Evolutionary conservation across 2,329 filamentous ascomycete species (phyloP).

Genomic region (Cercospora sojina): DNA sequence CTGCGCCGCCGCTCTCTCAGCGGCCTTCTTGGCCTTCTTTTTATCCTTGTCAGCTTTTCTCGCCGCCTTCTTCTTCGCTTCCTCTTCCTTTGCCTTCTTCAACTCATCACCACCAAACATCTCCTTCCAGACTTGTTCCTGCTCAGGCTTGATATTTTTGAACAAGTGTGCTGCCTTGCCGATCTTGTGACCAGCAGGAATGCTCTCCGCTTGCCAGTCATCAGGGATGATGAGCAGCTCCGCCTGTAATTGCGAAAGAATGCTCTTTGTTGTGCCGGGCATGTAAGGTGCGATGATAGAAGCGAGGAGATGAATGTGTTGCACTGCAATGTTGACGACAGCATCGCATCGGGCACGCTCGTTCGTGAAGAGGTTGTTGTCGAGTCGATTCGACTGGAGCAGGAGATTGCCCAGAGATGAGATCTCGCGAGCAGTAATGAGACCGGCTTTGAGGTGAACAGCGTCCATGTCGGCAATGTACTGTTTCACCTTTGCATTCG

Average conservation of each 20-base stretch:
- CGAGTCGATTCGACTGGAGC: conserved; percentile 60
- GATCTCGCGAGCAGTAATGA: conserved; percentile 65
- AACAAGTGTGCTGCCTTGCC: conserved; percentile 80
- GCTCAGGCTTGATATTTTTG: conserved; percentile 75
- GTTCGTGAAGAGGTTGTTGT: conserved; percentile 60
- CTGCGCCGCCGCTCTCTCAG: conserved; percentile 61
- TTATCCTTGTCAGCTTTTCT: conserved; percentile 68
- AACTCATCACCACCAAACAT: conserved; percentile 67
- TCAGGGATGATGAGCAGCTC: conserved; percentile 47
- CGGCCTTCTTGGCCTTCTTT: conserved; percentile 60
- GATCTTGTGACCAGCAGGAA: conserved; percentile 75
- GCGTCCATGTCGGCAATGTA: conserved; percentile 69
- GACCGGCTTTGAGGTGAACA: conserved; percentile 67
- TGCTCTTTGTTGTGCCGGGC: conserved; percentile 72
- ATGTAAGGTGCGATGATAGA: conserved; percentile 80
- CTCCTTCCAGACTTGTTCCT: conserved; percentile 79
- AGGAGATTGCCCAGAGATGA: conserved; percentile 62
- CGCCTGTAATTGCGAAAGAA: conserved; percentile 69
- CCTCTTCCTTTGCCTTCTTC: conserved; percentile 70
- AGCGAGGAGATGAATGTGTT: conserved; percentile 79
- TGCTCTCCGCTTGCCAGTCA: conserved; percentile 59
- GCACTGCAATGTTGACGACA: conserved; percentile 75
- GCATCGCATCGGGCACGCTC: conserved; percentile 60
- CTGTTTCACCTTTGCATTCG: conserved; percentile 64
- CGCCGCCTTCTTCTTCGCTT: conserved; percentile 53